Evolutionary conservation across 164 flowering plant species (phyloP).

Genomic region (Umbellularia californica): DNA sequence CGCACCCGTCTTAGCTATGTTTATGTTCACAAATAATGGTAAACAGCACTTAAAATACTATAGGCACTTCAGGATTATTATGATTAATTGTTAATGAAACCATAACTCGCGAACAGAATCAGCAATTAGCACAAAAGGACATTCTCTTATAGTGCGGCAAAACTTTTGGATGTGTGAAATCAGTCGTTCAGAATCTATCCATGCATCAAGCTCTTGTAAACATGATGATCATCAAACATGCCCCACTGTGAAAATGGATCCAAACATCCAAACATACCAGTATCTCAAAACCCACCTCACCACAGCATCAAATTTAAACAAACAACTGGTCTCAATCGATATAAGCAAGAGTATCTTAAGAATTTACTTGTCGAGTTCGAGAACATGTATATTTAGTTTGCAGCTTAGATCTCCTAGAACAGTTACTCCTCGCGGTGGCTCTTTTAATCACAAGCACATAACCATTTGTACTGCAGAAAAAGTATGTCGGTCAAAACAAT

Average conservation of each 20-base stretch:
- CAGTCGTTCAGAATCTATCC: background rate
- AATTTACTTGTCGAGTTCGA: background rate
- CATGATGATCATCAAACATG: background rate
- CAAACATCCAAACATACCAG: background rate
- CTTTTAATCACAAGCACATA: background rate
- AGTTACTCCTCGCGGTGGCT: background rate
- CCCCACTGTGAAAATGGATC: background rate
- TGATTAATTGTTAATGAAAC: background rate
- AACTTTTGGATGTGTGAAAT: background rate
- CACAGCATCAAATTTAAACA: background rate
- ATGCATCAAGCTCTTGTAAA: background rate
- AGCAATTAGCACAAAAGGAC: background rate
- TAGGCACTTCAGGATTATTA: background rate
- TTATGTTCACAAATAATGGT: background rate
- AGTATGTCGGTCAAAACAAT: background rate
- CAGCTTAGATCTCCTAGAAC: background rate
- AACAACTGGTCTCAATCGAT: background rate
- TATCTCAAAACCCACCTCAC: background rate
- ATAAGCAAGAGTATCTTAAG: background rate
- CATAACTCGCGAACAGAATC: background rate
- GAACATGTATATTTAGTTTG: background rate
- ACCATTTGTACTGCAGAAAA: background rate
- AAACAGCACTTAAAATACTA: background rate
- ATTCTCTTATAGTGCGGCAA: background rate
- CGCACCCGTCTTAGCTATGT: conserved; percentile 47